phyloP scores from a whole-genome alignment of 2,329 filamentous ascomycete genomes.

The Ploettnerulaceae sp. region DNA sequence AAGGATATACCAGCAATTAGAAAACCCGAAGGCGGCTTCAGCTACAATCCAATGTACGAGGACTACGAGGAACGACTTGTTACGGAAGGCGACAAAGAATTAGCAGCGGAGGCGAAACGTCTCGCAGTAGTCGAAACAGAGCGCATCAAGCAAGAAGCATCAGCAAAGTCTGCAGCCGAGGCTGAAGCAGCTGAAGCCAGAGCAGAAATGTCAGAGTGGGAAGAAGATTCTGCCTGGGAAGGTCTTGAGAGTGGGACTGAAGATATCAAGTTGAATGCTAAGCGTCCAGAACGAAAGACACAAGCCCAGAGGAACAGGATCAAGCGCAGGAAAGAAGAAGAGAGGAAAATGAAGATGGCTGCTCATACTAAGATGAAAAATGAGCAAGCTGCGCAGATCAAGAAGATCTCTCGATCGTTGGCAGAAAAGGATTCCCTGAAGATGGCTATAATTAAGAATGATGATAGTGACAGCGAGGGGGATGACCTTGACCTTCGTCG shows the following conservation, averaged over 20 bases:
- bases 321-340: conserved; percentile 83
- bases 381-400: conserved; percentile 66
- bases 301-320: conserved; percentile 81
- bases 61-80: conserved; percentile 78
- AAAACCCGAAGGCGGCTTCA: conserved; percentile 75
- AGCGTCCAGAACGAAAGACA: conserved; percentile 80
- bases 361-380: conserved; percentile 68
- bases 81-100: conserved; percentile 70
- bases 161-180: conserved; percentile 64
- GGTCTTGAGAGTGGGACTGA: conserved; percentile 79
- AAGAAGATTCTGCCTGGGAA: conserved; percentile 90
- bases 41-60: conserved; percentile 85
- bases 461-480: conserved; percentile 50
- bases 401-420: conserved; percentile 62
- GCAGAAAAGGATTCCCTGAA: conserved; percentile 51
- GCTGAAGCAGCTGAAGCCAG: conserved; percentile 68
- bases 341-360: conserved; percentile 71
- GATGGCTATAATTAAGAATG: conserved; percentile 40
- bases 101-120: conserved; percentile 73
- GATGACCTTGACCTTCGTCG: conserved; percentile 63
- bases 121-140: conserved; percentile 63
- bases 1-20: conserved; percentile 74
- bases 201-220: conserved; percentile 63
- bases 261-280: conserved; percentile 59
- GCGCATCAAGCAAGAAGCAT: conserved; percentile 60